A percentile compares a stretch with the other conserved stretches of the same genome.
These are phyloP conservation scores for Yamadazyma philogaea DNA, from an alignment of 805 yeast species.

Conservation along the genomic window DNA sequence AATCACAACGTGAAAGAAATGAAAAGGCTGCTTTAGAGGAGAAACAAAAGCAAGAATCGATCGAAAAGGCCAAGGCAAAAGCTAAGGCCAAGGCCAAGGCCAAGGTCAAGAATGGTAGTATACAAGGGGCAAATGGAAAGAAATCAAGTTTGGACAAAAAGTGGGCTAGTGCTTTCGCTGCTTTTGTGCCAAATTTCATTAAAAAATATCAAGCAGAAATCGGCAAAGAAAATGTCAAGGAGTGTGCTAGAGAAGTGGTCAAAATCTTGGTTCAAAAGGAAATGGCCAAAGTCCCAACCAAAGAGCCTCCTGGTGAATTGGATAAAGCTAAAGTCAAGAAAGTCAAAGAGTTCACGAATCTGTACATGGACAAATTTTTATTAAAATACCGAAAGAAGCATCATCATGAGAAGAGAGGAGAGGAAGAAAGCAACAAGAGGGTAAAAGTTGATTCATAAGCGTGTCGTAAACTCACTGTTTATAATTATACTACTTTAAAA, in stretches of 20 bases:
- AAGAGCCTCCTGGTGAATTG: constrained; percentile 52
- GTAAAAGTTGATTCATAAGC: background rate
- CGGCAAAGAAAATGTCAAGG: constrained; percentile 70
- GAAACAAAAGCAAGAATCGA: constrained; percentile 20
- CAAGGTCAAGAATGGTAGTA: background rate
- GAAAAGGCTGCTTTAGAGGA: constrained; percentile 28
- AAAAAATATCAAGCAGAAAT: constrained; percentile 62
- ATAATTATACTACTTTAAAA: background rate
- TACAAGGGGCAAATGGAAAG: background rate
- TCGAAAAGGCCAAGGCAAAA: constrained; percentile 19
- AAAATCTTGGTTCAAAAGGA: constrained; percentile 69
- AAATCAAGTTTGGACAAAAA: constrained; percentile 18
- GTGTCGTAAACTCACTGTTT: background rate
- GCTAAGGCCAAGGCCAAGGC: constrained; percentile 13
- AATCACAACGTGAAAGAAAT: constrained; percentile 29
- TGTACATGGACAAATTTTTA: constrained; percentile 66
- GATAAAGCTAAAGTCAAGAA: constrained; percentile 65
- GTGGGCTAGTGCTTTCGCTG: constrained; percentile 60
- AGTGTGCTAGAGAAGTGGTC: constrained; percentile 77
- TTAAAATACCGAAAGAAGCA: constrained; percentile 36
- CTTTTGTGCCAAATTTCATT: constrained; percentile 73
- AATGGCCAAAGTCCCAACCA: constrained; percentile 41
- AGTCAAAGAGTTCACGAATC: constrained; percentile 58
- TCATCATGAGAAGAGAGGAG: constrained; percentile 3
- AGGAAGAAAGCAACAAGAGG: background rate